A percentile compares a stretch with the other conserved stretches of the same genome.
These are phyloP conservation scores for Mycena venus DNA, from an alignment of 768 basidiomycete species.

Conservation along the genomic window DNA sequence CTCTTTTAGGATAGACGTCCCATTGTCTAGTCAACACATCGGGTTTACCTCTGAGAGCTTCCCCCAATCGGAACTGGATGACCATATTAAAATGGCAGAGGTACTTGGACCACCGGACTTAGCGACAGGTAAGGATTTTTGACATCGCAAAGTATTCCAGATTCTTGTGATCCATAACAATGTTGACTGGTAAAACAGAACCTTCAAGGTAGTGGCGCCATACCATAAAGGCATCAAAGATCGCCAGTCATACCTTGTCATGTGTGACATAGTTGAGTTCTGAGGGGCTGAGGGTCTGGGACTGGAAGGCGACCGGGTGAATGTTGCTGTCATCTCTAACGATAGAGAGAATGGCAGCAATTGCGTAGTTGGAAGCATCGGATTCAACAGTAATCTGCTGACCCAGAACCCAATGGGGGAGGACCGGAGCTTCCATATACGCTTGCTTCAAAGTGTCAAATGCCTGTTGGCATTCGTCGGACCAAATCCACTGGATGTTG, in stretches of 20 bases:
- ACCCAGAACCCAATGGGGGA: too few species aligned
- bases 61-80: too few species aligned
- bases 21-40: too few species aligned
- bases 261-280: constrained; percentile 58
- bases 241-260: constrained; percentile 61
- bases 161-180: constrained; percentile 53
- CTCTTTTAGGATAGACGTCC: too few species aligned
- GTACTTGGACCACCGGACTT: constrained; percentile 50
- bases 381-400: too few species aligned
- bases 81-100: constrained; percentile 43
- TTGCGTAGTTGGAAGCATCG: constrained; percentile 29
- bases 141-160: constrained; percentile 53
- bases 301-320: constrained; percentile 27
- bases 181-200: constrained; percentile 25
- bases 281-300: constrained; percentile 23
- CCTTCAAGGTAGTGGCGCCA: constrained; percentile 46
- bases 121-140: constrained; percentile 46
- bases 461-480: not conserved
- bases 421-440: constrained; percentile 34
- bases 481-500: too few species aligned
- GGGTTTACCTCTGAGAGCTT: too few species aligned
- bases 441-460: constrained; percentile 35
- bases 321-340: constrained; percentile 10
- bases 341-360: constrained; percentile 23
- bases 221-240: constrained; percentile 58